Evolutionary conservation across 495 filamentous ascomycete species (phyloP), one percentile per base, ranked within the genome.

Genomic region (Talaromyces thailandensis): DNA sequence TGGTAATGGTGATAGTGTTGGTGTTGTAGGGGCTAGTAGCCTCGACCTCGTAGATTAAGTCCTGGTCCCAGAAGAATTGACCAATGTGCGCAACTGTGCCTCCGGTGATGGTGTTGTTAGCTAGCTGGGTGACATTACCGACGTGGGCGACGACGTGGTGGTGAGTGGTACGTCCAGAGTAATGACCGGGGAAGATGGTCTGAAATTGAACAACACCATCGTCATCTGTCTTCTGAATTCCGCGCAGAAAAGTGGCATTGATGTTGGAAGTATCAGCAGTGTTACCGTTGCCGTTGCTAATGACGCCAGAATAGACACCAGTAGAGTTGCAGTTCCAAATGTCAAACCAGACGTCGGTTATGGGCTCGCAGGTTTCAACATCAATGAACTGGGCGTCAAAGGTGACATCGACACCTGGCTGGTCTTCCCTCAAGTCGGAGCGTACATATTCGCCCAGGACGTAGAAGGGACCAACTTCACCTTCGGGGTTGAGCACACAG

Each of bases 61-160:
- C 65, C 63, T 84, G 75, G 63, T 84, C 79, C 43, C 75, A 87
- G 80, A 84, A 87, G n/a, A 86, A 45, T 67, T 87, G 84, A 12
- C 83, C 84, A 60, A 86, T 75, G 67, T 88, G 83, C 1, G 76
- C 66, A 2, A 82, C 78, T 0, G 65, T 64, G 11, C 81, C 83
- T 50, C 77, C 77, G 21, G 69, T 75, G 59, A 81, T 65, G 18
- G 79, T 84, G 65, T 74, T 74, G 70, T 84, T 86, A 14, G 70
- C 61, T 37, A 73, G 62, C 3, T 77, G 56, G 0, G 67, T 75
- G 5, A 75, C 78, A 59, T 79, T 73, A 4, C 56, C 56, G 32
- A 71, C 52, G 66, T 84, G 82, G 1, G 75, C 76, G 43, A 83
- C 70, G 43, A 79, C 43, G 64, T 83, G 82, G 52, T 73, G 66